Evolutionary conservation across 2,329 filamentous ascomycete species (phyloP).

Genomic region (Tolypocladium guangdongense): DNA sequence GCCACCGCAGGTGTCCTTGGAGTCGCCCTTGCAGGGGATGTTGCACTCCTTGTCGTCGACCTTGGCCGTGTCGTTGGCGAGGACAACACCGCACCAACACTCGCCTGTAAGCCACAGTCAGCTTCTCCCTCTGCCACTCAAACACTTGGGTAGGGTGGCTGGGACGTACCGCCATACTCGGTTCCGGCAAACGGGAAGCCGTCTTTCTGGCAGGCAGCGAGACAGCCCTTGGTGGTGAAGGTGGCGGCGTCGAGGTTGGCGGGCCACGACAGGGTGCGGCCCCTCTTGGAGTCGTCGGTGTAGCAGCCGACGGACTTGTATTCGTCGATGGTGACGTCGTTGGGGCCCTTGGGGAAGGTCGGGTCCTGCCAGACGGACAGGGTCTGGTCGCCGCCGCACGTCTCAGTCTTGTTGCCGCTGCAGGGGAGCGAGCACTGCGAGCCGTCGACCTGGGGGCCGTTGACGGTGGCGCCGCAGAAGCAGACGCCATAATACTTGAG

Average conservation of each 20-base stretch:
- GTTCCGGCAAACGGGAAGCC: slow-evolving; percentile 38
- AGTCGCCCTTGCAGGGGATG: slow-evolving; percentile 40
- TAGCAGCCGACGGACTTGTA: slow-evolving; percentile 56
- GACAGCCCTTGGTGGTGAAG: slow-evolving; percentile 32
- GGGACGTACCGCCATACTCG: slow-evolving; percentile 26
- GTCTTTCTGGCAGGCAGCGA: slow-evolving; percentile 28
- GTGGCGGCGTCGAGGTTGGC: slow-evolving; percentile 22
- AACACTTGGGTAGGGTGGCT: not conserved
- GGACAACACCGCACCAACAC: slow-evolving; percentile 41
- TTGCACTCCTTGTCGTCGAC: slow-evolving; percentile 31
- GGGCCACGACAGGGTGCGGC: slow-evolving; percentile 34
- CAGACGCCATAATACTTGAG: slow-evolving; percentile 41
- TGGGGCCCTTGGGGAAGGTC: slow-evolving; percentile 32
- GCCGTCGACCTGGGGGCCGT: slow-evolving; percentile 39
- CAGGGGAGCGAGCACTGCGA: slow-evolving; percentile 48
- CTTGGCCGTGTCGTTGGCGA: slow-evolving; percentile 33
- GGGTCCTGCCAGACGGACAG: slow-evolving; percentile 39
- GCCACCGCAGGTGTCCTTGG: slow-evolving; percentile 31
- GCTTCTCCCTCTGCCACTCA: not conserved
- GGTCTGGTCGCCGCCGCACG: slow-evolving; percentile 34
- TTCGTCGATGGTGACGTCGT: slow-evolving; percentile 33
- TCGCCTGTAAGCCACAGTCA: slow-evolving; percentile 16
- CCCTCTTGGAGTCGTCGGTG: slow-evolving; percentile 28
- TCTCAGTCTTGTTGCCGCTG: slow-evolving; percentile 31
- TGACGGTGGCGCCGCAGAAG: slow-evolving; percentile 40